Evolutionary conservation across 192 early-diverging fungal genomes (phyloP).

Genomic region (Coemansia nantahalensis): DNA sequence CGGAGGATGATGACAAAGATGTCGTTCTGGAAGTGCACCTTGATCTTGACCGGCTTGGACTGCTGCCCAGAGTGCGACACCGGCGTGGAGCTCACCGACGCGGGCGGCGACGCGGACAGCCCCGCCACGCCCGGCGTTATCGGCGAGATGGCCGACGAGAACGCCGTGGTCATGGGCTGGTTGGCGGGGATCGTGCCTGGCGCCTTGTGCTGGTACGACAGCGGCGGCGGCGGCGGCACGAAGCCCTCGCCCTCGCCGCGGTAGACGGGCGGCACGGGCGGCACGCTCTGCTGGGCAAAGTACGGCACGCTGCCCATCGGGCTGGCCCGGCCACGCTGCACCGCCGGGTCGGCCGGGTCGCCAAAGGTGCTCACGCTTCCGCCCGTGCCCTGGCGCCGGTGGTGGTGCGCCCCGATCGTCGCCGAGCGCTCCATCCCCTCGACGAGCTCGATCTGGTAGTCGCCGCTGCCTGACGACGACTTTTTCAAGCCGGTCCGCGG

Average conservation of each 20-base stretch:
- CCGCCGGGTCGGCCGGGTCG: conserved; percentile 13
- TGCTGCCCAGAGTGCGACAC: conserved; percentile 21
- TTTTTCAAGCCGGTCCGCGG: conserved; percentile 19
- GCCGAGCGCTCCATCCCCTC: conserved; percentile 48
- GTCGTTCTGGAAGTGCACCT: conserved; percentile 85
- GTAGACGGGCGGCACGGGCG: conserved; percentile 37
- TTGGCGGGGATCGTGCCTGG: conserved; percentile 28
- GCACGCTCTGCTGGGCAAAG: conserved; percentile 22
- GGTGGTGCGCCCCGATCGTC: conserved; percentile 40
- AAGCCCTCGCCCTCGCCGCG: background rate
- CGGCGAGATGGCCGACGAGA: conserved; percentile 42
- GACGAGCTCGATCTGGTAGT: conserved; percentile 38
- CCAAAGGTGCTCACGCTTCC: conserved; percentile 37
- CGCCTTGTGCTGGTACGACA: conserved; percentile 3
- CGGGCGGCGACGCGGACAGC: conserved; percentile 10
- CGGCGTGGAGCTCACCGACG: conserved; percentile 29
- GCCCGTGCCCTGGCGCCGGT: conserved; percentile 38
- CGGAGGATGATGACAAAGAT: conserved; percentile 89
- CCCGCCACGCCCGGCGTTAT: conserved; percentile 25
- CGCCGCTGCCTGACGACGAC: too few relatives aligned
- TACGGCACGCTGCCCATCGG: conserved; percentile 35
- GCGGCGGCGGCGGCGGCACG: background rate
- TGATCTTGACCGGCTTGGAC: conserved; percentile 69
- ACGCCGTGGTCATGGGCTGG: conserved; percentile 29
- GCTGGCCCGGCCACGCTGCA: conserved; percentile 15